Percentiles rank a stretch among this genome's conserved stretches.
Conservation (phyloP, 2,329 filamentous ascomycete genomes). For the Neonectria magnoliae region DNA sequence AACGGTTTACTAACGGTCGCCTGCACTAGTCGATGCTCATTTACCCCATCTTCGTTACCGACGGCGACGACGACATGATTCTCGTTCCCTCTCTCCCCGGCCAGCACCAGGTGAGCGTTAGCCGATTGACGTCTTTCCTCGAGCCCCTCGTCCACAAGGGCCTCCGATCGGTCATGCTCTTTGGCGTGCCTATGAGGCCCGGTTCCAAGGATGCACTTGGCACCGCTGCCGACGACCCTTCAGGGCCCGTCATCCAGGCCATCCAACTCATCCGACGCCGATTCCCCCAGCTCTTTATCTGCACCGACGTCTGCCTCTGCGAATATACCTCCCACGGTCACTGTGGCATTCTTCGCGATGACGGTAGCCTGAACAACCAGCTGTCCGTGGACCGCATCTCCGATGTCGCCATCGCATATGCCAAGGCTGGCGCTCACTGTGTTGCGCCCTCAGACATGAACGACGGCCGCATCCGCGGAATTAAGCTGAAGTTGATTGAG, state of each 20-base stretch:
- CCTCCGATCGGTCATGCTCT: constrained; percentile 91
- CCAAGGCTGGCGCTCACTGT: constrained; percentile 94
- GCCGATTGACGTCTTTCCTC: constrained; percentile 85
- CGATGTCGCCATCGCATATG: constrained; percentile 97
- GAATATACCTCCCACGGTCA: constrained; percentile 99
- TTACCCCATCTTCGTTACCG: constrained; percentile 95
- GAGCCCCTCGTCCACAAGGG: constrained; percentile 89
- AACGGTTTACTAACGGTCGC: constrained; percentile 25
- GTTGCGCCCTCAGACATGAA: constrained; percentile 99
- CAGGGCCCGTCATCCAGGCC: constrained; percentile 87
- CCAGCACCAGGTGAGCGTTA: constrained; percentile 88
- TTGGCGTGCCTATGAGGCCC: constrained; percentile 87
- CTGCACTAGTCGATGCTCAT: constrained; percentile 89
- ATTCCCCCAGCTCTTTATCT: constrained; percentile 92
- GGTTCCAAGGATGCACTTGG: constrained; percentile 90
- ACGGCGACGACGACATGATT: constrained; percentile 91
- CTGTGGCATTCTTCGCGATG: constrained; percentile 93
- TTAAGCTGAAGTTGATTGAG: constrained; percentile 98
- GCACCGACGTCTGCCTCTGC: constrained; percentile 94
- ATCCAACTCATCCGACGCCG: constrained; percentile 85
- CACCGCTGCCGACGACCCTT: constrained; percentile 90
- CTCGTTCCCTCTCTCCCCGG: constrained; percentile 91
- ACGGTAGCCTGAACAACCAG: constrained; percentile 91
- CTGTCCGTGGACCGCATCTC: constrained; percentile 94
- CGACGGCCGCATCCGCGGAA: constrained; percentile 94